Base-by-base conservation (phyloP, 306 rosid species). In the Calophaca sinica region DNA sequence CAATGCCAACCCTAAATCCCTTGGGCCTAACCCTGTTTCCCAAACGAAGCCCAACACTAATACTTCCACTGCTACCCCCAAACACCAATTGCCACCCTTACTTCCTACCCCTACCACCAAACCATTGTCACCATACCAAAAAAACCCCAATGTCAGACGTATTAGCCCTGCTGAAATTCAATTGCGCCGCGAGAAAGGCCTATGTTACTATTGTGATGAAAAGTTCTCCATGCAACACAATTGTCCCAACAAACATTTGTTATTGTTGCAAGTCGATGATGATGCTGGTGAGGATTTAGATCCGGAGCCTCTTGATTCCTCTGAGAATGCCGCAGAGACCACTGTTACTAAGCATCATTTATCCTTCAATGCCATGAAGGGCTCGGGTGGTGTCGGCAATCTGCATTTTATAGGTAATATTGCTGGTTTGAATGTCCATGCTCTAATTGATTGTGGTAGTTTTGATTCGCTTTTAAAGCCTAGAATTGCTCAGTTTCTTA, bases 51-150 rank as follows among this genome's bases (percentile, higher is more conserved):
- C 2, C 26, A 0, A 1, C 0, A 6, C 4, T 12, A 50, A 50
- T 12, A n/a, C 1, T 6, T 26, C 4, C 12, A 1, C 26, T 12
- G 0, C 6, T 50, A 7, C 12, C 6, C 0, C 14, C 26, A 46
- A 11, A 0, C 13, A 6, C 0, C 12, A 50, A n/a, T n/a, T n/a
- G n/a, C n/a, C n/a, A n/a, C n/a, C 0, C 1, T n/a, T 12, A 1
- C 55, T 26, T 50, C 0, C 55, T 26, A 50, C 55, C 55, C 1
- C 55, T 50, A 0, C 12, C 12, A 50, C 55, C 55, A 3, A 50
- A 26, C 6, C 55, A 26, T 12, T 26, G 12, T 26, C 55, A 2
- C 2, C 12, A 3, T 2, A 12, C 55, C 20, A n/a, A 3, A 50
- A 5, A 50, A 50, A 50, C 26, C 55, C 12, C 3, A 50, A 50